Evolutionary conservation across 2,329 filamentous ascomycete genomes (phyloP).

Genomic region (Neofusicoccum ribis): DNA sequence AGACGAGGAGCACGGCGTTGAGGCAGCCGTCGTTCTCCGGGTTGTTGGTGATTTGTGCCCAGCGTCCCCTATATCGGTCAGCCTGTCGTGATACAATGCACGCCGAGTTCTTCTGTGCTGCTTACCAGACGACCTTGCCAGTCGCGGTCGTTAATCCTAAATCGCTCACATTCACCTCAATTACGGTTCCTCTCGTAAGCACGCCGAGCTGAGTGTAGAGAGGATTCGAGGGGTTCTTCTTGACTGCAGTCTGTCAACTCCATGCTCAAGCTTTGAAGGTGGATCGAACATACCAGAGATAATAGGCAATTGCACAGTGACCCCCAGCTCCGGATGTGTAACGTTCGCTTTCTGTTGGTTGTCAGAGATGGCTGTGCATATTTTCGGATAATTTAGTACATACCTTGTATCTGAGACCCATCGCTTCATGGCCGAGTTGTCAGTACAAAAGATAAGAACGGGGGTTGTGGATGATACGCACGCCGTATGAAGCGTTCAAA

Average conservation of each 20-base stretch:
- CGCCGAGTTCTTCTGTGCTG: too few relatives aligned
- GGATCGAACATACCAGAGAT: constrained; percentile 35
- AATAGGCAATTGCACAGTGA: constrained; percentile 77
- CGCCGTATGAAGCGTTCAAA: constrained; percentile 65
- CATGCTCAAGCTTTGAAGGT: too few relatives aligned
- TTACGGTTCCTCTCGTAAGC: constrained; percentile 68
- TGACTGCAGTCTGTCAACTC: constrained; percentile 46
- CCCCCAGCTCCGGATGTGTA: constrained; percentile 74
- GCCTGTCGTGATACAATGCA: too few relatives aligned
- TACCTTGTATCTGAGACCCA: constrained; percentile 79
- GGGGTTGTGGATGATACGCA: too few relatives aligned
- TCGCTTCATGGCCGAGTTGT: background rate
- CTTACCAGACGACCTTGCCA: constrained; percentile 65
- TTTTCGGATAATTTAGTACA: too few relatives aligned
- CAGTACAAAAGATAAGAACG: too few relatives aligned
- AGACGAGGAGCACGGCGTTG: constrained; percentile 27
- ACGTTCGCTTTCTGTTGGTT: constrained; percentile 56
- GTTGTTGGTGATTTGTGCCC: constrained; percentile 32
- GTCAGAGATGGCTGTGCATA: too few relatives aligned
- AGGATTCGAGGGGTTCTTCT: constrained; percentile 73
- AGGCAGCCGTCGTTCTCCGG: constrained; percentile 42
- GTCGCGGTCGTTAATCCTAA: constrained; percentile 75
- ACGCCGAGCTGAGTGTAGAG: constrained; percentile 91
- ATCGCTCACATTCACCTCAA: constrained; percentile 93
- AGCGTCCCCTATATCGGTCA: constrained; percentile 50